phyloP scores from a whole-genome alignment of 257 asterid species.

The Linaria vulgaris region DNA sequence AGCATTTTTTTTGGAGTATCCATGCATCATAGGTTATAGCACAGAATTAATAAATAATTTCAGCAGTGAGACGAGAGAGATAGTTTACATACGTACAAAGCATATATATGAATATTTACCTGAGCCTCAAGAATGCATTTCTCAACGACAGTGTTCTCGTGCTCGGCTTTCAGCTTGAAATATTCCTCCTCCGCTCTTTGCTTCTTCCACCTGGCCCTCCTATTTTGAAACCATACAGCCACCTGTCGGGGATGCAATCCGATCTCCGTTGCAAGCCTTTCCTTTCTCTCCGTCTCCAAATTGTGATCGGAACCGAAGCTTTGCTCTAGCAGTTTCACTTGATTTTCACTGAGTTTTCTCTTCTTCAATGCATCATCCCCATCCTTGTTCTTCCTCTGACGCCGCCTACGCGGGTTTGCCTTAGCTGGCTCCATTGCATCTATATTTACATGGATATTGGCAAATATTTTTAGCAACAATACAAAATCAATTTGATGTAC shows the following conservation, averaged over 20 bases:
- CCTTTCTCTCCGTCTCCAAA: slow-evolving; percentile 85
- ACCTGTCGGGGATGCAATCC: slow-evolving; percentile 91
- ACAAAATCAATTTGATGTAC: too few species aligned
- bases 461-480: too few species aligned
- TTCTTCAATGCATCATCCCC: slow-evolving; percentile 44
- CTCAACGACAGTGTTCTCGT: slow-evolving; percentile 47
- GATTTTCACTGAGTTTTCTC: slow-evolving; percentile 81
- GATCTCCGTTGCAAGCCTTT: slow-evolving; percentile 72
- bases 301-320: slow-evolving; percentile 75
- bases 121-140: slow-evolving; percentile 73
- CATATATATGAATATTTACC: too few species aligned
- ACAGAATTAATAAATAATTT: too few species aligned
- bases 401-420: slow-evolving; percentile 33
- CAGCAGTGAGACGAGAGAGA: too few species aligned
- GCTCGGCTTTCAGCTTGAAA: slow-evolving; percentile 48
- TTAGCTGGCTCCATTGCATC: slow-evolving; percentile 16
- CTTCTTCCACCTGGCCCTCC: slow-evolving; percentile 85
- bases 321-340: slow-evolving; percentile 50
- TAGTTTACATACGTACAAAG: too few species aligned
- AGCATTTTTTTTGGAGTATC: too few species aligned
- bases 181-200: slow-evolving; percentile 89
- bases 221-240: slow-evolving; percentile 95
- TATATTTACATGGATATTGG: neutral
- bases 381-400: slow-evolving; percentile 39
- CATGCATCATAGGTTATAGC: too few species aligned